Base-by-base conservation (phyloP, 2,329 filamentous ascomycete genomes). In the Furcasterigmium furcatum region DNA sequence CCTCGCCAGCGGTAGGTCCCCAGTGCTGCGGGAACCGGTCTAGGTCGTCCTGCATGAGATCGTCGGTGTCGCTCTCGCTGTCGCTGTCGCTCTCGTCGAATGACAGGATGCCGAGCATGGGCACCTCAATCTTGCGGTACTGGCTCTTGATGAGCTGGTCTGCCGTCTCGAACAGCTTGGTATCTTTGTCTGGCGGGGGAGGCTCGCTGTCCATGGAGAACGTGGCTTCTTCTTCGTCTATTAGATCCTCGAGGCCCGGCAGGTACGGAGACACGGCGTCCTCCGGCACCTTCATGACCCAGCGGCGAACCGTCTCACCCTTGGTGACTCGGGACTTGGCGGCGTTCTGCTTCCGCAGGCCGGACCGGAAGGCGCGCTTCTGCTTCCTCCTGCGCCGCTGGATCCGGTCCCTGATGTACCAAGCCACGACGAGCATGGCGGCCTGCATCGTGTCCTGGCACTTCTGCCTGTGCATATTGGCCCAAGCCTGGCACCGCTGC, bases 401-500 rank as follows among this genome's bases (percentile, higher is more conserved):
- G 52, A 74, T 71, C 25, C 71, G 68, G 52, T 74, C 72, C 36
- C 72, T 66, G 36, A 73, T 66, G 52, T 75, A 74, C 72, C 72
- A 75, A 12, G 72, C 72, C 25, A 75, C 70, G 4, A 74, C 67
- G 19, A 75, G 56, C 67, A 73, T 74, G 46, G 72, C 69, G 1
- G 71, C 71, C 51, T 72, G 70, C 60, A 68, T 72, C 63, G 71
- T 71, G 49, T 74, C 71, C 56, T 73, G 71, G 51, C 68, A 72
- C 54, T 71, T 68, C 52, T 72, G 68, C 35, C 69, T 65, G 55
- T 74, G 70, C 55, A 67, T 60, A 51, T 59, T 66, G 45, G 71
- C 71, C 72, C 71, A 74, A 7, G 67, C 67, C 59, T 73, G 70
- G 52, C 71, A 74, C 38, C 67, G 60, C 58, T 73, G 71, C 50